Evolutionary conservation across 2,329 filamentous ascomycete genomes (phyloP).

Genomic region (Ceratocystiopsis minuta): DNA sequence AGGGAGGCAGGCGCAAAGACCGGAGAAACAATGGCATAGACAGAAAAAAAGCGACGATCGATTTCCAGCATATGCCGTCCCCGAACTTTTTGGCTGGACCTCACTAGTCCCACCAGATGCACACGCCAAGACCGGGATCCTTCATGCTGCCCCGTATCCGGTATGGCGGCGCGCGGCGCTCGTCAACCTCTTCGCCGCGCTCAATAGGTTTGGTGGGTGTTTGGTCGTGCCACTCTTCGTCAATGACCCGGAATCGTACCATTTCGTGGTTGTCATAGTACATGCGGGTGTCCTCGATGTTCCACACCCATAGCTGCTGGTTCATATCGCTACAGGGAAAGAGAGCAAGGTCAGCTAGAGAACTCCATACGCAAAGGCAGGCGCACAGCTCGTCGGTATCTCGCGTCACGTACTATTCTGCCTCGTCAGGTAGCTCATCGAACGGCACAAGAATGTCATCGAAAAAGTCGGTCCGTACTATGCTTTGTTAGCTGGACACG

Average conservation of each 20-base stretch:
- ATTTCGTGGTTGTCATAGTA: constrained; percentile 84
- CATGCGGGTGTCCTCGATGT: constrained; percentile 52
- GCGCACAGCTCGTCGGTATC: too few species aligned
- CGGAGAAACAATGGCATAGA: background rate
- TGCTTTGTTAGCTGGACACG: background rate
- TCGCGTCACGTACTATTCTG: constrained; percentile 45
- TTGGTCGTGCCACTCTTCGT: constrained; percentile 84
- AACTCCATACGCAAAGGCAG: background rate
- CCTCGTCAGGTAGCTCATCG: constrained; percentile 55
- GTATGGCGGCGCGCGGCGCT: constrained; percentile 50
- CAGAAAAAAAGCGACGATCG: too few species aligned
- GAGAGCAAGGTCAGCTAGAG: background rate
- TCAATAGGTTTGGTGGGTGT: constrained; percentile 50
- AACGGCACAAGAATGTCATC: constrained; percentile 74
- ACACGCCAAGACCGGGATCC: constrained; percentile 41
- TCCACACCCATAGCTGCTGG: constrained; percentile 75
- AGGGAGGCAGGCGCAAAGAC: too few species aligned
- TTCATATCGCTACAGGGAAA: constrained; percentile 39
- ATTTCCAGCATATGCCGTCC: too few species aligned
- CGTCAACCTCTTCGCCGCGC: constrained; percentile 37
- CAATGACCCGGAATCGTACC: constrained; percentile 69
- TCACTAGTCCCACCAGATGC: constrained; percentile 29
- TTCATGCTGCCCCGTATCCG: constrained; percentile 48
- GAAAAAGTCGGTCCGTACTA: constrained; percentile 79
- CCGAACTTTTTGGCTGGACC: background rate